Evolutionary conservation across 805 yeast species (phyloP).

Genomic region (Ascoidea tarda): DNA sequence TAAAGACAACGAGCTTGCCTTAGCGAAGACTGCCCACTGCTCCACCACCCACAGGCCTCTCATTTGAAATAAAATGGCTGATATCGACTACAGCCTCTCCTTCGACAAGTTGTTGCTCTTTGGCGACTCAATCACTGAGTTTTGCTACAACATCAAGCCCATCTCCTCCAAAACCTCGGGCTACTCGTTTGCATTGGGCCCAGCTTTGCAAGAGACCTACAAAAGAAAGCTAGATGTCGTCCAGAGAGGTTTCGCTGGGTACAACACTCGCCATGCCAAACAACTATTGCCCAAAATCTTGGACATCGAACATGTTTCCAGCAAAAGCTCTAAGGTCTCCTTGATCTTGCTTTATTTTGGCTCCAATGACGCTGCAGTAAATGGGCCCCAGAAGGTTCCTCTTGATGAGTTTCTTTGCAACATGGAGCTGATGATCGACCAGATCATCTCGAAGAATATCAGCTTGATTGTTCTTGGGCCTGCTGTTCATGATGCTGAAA

Average conservation of each 20-base stretch:
- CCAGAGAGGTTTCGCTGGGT: slow-evolving; percentile 69
- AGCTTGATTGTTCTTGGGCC: slow-evolving; percentile 51
- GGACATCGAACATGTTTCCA: slow-evolving; percentile 27
- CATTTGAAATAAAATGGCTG: slow-evolving; percentile 12
- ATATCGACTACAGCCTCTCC: slow-evolving; percentile 21
- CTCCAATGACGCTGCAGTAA: slow-evolving; percentile 55
- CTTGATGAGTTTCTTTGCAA: slow-evolving; percentile 35
- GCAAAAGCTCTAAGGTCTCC: slow-evolving; percentile 17
- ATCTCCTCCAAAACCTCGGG: slow-evolving; percentile 3
- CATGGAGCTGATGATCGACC: slow-evolving; percentile 24
- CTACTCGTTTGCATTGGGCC: slow-evolving; percentile 31
- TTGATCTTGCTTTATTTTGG: slow-evolving; percentile 60
- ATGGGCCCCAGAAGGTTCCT: slow-evolving; percentile 32
- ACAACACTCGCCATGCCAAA: slow-evolving; percentile 48
- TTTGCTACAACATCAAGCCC: slow-evolving; percentile 19
- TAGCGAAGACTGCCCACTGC: too few relatives aligned
- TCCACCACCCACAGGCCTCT: too few relatives aligned
- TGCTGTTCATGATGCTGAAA: slow-evolving; percentile 32
- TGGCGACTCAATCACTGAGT: slow-evolving; percentile 64
- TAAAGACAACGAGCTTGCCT: too few relatives aligned
- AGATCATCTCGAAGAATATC: slow-evolving; percentile 27
- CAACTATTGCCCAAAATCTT: slow-evolving; percentile 36
- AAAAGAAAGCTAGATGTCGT: slow-evolving; percentile 52
- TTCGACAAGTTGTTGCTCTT: slow-evolving; percentile 38
- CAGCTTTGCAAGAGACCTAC: slow-evolving; percentile 37